Conservation (phyloP, 495 filamentous ascomycete species). For the Neurospora cerealis region DNA sequence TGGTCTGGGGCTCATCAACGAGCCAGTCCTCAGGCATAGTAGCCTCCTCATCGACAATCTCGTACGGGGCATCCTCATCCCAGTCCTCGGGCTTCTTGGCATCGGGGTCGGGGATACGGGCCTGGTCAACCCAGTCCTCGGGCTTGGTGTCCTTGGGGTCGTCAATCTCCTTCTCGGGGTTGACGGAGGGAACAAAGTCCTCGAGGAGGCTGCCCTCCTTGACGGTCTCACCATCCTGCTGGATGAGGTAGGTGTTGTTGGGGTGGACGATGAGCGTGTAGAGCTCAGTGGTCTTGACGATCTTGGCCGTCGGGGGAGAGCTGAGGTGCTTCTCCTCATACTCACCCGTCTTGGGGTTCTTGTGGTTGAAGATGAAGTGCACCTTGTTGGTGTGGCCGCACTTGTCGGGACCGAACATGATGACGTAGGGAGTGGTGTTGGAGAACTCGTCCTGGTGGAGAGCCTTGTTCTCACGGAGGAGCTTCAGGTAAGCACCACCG, state of each 20-base stretch:
- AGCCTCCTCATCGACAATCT: constrained; percentile 90
- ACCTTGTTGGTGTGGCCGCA: constrained; percentile 99
- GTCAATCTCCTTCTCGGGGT: constrained; percentile 93
- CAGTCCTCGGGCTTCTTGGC: constrained; percentile 96
- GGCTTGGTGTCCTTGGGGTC: constrained; percentile 95
- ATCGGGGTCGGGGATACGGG: constrained; percentile 81
- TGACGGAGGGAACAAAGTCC: constrained; percentile 87
- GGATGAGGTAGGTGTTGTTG: constrained; percentile 88
- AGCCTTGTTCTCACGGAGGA: constrained; percentile 93
- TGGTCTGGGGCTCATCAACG: constrained; percentile 72
- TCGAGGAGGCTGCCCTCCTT: constrained; percentile 89
- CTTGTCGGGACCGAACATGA: constrained; percentile 99
- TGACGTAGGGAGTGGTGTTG: constrained; percentile 92
- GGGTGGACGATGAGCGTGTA: constrained; percentile 95
- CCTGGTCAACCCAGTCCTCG: constrained; percentile 88
- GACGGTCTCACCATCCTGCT: constrained; percentile 74
- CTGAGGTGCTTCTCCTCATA: constrained; percentile 99
- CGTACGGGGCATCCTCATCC: constrained; percentile 96
- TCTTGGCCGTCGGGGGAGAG: constrained; percentile 71
- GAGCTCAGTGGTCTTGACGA: constrained; percentile 80
- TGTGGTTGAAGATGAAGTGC: constrained; percentile 99
- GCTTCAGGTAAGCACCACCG: constrained; percentile 98
- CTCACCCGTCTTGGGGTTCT: constrained; percentile 99
- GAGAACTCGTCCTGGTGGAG: constrained; percentile 97
- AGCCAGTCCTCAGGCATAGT: constrained; percentile 93